Conservation (phyloP, 2,329 filamentous ascomycete genomes). For the Diaporthe caulivora region DNA sequence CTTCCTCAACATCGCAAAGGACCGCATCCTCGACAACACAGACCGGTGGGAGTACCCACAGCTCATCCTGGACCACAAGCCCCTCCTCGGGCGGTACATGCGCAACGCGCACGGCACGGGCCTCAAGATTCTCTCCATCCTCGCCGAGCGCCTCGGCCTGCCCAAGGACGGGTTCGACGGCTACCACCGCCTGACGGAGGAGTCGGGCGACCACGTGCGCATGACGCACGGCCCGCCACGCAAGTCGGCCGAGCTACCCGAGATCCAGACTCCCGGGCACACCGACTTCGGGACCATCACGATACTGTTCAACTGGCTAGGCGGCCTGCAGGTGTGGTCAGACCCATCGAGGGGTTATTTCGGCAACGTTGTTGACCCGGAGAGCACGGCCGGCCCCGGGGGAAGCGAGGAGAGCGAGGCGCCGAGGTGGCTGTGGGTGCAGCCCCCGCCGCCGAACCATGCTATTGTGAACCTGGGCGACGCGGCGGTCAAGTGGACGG, state of each 20-base stretch:
- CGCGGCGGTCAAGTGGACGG: constrained; percentile 50
- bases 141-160: constrained; percentile 32
- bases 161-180: constrained; percentile 29
- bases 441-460: constrained; percentile 47
- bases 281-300: constrained; percentile 56
- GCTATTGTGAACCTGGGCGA: constrained; percentile 54
- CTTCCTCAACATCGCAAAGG: constrained; percentile 41
- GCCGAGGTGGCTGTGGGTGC: constrained; percentile 49
- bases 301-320: constrained; percentile 53
- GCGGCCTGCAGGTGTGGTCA: constrained; percentile 52
- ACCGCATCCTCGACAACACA: constrained; percentile 39
- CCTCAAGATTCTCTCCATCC: constrained; percentile 34
- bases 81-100: constrained; percentile 36
- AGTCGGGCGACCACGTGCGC: constrained; percentile 41
- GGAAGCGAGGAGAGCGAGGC: background rate
- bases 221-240: constrained; percentile 38
- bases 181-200: constrained; percentile 36
- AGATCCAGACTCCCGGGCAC: constrained; percentile 45
- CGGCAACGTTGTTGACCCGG: constrained; percentile 37
- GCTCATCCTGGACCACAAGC: constrained; percentile 34
- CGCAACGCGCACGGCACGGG: constrained; percentile 35
- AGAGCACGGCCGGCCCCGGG: background rate
- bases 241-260: constrained; percentile 31
- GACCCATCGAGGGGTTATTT: constrained; percentile 37
- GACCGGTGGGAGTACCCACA: constrained; percentile 33